A percentile compares a stretch with the other conserved stretches of the same genome.
Conservation (phyloP, 352 stramenopile species). For the Pythium plurisporium region DNA sequence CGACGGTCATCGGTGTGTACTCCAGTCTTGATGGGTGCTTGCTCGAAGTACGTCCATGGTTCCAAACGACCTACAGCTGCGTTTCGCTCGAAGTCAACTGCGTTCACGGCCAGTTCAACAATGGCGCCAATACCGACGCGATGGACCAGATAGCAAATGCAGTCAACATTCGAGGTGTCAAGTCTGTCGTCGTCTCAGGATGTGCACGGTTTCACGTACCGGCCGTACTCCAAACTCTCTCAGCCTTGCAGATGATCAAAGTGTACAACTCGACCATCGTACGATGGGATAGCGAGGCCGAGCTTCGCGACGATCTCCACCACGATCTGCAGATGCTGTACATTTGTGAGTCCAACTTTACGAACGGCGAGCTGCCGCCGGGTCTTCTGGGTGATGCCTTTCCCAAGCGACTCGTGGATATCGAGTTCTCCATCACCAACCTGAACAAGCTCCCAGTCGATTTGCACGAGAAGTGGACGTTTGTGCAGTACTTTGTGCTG, state of each 20-base stretch:
- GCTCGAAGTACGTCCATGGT: slow-evolving; percentile 17
- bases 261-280: slow-evolving; percentile 25
- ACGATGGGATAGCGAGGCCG: slow-evolving; percentile 8
- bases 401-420: background rate
- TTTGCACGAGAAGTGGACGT: slow-evolving; percentile 5
- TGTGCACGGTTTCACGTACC: slow-evolving; percentile 16
- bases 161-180: background rate
- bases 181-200: slow-evolving; percentile 13
- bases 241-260: slow-evolving; percentile 8
- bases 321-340: slow-evolving; percentile 15
- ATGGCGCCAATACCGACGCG: background rate
- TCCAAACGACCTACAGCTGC: slow-evolving; percentile 13
- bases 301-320: slow-evolving; percentile 1
- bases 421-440: slow-evolving; percentile 15
- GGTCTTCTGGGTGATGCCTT: slow-evolving; percentile 5
- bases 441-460: background rate
- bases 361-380: background rate
- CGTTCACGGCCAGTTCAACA: background rate
- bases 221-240: slow-evolving; percentile 1
- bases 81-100: slow-evolving; percentile 20
- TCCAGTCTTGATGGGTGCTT: background rate
- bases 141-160: background rate
- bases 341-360: slow-evolving; percentile 10
- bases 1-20: background rate
- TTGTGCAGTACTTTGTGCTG: slow-evolving; percentile 9